These are phyloP conservation scores for Adiantum capillusveneris DNA, from an alignment of 75 land plant genomes.

Conservation along the genomic window DNA sequence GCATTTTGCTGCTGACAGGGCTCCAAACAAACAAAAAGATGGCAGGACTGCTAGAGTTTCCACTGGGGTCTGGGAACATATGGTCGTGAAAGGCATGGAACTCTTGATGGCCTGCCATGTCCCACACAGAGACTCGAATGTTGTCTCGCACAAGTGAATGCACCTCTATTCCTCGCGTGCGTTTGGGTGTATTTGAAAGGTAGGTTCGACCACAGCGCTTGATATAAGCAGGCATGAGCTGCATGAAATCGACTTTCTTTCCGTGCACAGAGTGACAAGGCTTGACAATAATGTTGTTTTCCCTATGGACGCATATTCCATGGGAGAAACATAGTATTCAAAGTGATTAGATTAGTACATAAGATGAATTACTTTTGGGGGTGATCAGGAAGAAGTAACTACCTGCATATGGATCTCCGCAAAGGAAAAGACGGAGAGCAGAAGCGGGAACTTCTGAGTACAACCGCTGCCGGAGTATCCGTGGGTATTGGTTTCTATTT, in stretches of 20 bases:
- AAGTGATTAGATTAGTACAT: background rate
- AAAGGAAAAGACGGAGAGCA: background rate
- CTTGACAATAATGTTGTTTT: background rate
- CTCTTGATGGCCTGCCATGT: background rate
- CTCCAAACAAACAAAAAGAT: background rate
- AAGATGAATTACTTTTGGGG: background rate
- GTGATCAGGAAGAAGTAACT: background rate
- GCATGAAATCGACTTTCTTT: background rate
- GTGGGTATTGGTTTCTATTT: background rate
- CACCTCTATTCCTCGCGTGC: background rate
- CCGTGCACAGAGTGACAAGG: background rate
- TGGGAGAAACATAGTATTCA: background rate
- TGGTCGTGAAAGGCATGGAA: no score
- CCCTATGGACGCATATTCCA: background rate
- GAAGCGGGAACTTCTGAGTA: background rate
- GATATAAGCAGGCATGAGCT: background rate
- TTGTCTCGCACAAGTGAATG: background rate
- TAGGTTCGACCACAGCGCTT: no score
- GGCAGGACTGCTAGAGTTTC: background rate
- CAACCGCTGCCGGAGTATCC: background rate
- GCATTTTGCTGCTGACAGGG: background rate
- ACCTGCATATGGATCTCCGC: conserved; percentile 1
- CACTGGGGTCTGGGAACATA: background rate
- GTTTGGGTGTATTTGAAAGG: no score
- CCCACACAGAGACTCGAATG: background rate